Evolutionary conservation across 1,284 basidiomycete species (phyloP), one percentile per base, ranked within the genome.

Genomic region (Boletus albobrunnescens): DNA sequence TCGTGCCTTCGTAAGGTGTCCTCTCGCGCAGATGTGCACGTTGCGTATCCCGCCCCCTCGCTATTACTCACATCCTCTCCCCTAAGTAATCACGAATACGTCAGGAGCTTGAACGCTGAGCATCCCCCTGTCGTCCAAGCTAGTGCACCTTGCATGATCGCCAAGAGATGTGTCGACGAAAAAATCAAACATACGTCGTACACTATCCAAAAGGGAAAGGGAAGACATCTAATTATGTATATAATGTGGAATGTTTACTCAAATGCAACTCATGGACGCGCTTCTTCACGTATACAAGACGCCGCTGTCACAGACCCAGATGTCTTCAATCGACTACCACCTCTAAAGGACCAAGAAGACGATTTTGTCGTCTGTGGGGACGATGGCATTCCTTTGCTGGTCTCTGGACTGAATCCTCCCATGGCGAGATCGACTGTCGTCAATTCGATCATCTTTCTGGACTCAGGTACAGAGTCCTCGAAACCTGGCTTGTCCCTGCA

Each of bases 401-500:
- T 42, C 33, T 43, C 51, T 30, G 46, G 41, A 16, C 32, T 43
- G n/a, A 30, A 41, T n/a, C 9, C 33, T 6, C 2, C 36, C 8
- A 32, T n/a, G 6, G 26, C 20, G 5, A 59, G 42, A 3, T 47
- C 57, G 36, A 59, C 30, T 20, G 44, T 59, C 20, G 53, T 53
- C 30, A 54, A 36, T 13, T 46, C 43, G 4, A 41, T 14, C n/a
- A 32, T 13, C 16, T 26, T 36, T 13, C 3, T 28, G 16, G 36
- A 44, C 3, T 38, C 27, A 7, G 8, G 39, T 10, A 23, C 23
- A 1, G 48, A 35, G 9, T 46, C 39, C 1, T 51, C 56, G 1
- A 52, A 27, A 20, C 37, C 38, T 6, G 28, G 6, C 16, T 41
- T 26, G 8, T 36, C 45, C 23, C 30, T 47, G 38, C 37, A 41